phyloP scores from a whole-genome alignment of 1,284 basidiomycete genomes.

The Austroboletus novae-zelandiae region DNA sequence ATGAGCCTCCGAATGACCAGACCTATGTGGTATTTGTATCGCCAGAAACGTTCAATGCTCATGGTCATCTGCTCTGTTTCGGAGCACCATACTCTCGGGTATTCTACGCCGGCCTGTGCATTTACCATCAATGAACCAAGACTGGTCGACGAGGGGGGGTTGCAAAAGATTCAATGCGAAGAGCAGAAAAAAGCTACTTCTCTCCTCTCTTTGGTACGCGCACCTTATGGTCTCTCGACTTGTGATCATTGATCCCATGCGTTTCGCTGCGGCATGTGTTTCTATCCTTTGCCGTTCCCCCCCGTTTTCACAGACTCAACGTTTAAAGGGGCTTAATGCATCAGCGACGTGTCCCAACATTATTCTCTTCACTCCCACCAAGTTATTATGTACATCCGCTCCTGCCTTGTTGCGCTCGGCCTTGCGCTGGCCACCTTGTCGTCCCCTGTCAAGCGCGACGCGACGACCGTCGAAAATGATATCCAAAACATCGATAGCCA shows the following conservation, averaged over 20 bases:
- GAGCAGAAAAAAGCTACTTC: not conserved
- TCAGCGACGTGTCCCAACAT: not conserved
- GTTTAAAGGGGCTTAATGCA: not conserved
- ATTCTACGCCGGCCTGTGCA: not conserved
- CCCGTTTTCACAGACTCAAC: not conserved
- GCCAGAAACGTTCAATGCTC: not conserved
- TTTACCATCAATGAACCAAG: not conserved
- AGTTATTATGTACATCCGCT: not conserved
- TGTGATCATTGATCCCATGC: not conserved
- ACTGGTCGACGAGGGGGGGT: not conserved
- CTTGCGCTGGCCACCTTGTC: not conserved
- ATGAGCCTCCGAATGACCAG: too few relatives aligned
- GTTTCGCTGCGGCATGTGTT: not conserved
- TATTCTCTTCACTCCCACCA: not conserved
- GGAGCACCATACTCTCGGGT: not conserved
- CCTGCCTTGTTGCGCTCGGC: not conserved
- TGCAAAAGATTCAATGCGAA: not conserved
- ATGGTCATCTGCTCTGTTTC: not conserved
- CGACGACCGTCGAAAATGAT: not conserved
- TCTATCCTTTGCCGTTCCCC: not conserved
- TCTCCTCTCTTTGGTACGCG: not conserved
- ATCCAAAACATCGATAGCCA: not conserved
- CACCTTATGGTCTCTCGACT: not conserved
- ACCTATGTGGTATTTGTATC: not conserved
- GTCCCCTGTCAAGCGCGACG: not conserved